Evolutionary conservation across 495 filamentous ascomycete species (phyloP).

Genomic region (Penicillium canescens): DNA sequence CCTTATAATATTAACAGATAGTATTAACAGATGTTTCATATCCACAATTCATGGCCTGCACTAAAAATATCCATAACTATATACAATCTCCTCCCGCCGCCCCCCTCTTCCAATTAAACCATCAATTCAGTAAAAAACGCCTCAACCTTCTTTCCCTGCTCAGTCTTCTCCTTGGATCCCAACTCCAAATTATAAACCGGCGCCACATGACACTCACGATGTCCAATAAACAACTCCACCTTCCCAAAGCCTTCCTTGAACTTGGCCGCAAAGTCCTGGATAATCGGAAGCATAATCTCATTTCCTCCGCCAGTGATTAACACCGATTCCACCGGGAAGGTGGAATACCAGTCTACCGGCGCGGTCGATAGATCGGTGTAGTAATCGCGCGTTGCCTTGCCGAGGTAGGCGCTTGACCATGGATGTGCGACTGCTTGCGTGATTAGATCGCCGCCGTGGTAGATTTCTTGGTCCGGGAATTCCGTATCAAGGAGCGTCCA

Average conservation of each 20-base stretch:
- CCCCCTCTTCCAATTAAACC: slow-evolving; percentile 1
- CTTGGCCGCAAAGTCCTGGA: slow-evolving; percentile 49
- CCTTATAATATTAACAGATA: too few relatives aligned
- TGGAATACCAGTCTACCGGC: slow-evolving; percentile 53
- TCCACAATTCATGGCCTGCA: too few relatives aligned
- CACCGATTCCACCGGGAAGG: slow-evolving; percentile 45
- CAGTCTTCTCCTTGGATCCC: slow-evolving; percentile 36
- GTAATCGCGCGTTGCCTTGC: slow-evolving; percentile 42
- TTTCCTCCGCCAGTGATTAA: slow-evolving; percentile 56
- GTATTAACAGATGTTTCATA: too few relatives aligned
- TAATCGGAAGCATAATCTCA: slow-evolving; percentile 62
- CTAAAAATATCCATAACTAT: too few relatives aligned
- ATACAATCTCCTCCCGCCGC: too few relatives aligned
- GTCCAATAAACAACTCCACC: slow-evolving; percentile 39
- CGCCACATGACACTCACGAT: slow-evolving; percentile 44
- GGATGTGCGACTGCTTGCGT: slow-evolving; percentile 35
- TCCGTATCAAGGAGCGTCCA: slow-evolving; percentile 54
- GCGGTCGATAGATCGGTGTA: slow-evolving; percentile 57
- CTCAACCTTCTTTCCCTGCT: slow-evolving; percentile 40
- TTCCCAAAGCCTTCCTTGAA: slow-evolving; percentile 31
- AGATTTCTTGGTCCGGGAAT: slow-evolving; percentile 39
- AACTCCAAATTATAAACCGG: slow-evolving; percentile 44
- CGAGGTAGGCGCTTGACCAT: slow-evolving; percentile 54
- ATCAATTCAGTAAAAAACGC: slow-evolving; percentile 28
- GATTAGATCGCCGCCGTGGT: slow-evolving; percentile 55